These are phyloP conservation scores for Lentinula aciculospora DNA, from an alignment of 768 basidiomycete species.

Conservation along the genomic window DNA sequence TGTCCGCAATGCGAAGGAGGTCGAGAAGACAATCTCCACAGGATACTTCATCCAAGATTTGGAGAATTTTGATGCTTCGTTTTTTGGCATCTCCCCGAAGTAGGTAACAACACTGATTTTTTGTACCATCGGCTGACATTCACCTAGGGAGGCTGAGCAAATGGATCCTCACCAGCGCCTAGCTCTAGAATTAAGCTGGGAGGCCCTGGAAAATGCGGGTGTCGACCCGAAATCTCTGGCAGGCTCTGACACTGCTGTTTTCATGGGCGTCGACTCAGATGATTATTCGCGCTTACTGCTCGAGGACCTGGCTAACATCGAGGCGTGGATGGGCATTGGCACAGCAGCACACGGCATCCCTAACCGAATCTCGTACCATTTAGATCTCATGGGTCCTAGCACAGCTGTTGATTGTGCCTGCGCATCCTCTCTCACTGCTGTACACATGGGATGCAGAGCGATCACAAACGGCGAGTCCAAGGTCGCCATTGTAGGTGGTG, in stretches of 20 bases:
- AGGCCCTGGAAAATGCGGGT: not conserved
- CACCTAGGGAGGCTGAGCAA: not conserved
- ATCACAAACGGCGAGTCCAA: slow-evolving; percentile 29
- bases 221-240: not conserved
- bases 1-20: not conserved
- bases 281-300: not conserved
- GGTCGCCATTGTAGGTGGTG: slow-evolving; percentile 29
- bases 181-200: not conserved
- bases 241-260: slow-evolving; percentile 1
- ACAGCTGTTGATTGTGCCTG: slow-evolving; percentile 33
- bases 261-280: slow-evolving; percentile 3
- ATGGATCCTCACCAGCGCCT: slow-evolving; percentile 2
- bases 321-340: slow-evolving; percentile 3
- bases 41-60: not conserved
- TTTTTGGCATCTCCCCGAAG: slow-evolving; percentile 1
- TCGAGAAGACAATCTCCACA: not conserved
- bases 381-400: slow-evolving; percentile 25
- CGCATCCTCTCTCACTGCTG: slow-evolving; percentile 28
- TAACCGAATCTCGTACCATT: slow-evolving; percentile 24
- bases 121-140: not conserved
- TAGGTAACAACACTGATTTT: not conserved
- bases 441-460: slow-evolving; percentile 31
- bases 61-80: slow-evolving; percentile 1
- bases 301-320: not conserved
- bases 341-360: slow-evolving; percentile 19